Evolutionary conservation across 1,284 basidiomycete genomes (phyloP), one percentile per base, ranked within the genome.

Genomic region (Neotropicomus parvogracilis): DNA sequence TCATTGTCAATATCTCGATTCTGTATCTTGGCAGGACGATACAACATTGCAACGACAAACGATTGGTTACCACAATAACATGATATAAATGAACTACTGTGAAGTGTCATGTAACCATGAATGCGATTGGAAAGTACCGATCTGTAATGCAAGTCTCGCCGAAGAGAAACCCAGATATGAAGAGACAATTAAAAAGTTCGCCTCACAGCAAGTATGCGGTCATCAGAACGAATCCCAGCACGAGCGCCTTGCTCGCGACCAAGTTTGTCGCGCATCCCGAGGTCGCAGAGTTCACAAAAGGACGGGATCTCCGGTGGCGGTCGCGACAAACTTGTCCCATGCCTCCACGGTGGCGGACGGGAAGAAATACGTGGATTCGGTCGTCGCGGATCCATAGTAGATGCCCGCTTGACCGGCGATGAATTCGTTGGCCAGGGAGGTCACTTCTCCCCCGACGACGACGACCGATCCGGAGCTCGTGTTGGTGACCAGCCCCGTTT

Each of bases 361-460:
- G 53, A 72, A 79, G 16, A 75, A 63, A 53, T 75, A 76, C 7
- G 75, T 79, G 14, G 74, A 78, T 42, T 68, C 68, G 11, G 75
- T 76, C 6, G 73, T 70, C 0, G 70, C 73, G 5, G 70, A 65
- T 2, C 79, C 79, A 44, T 75, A 75, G 47, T 73, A 78, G 16
- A 84, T 75, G 8, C 68, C 74, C 19, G 75, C 73, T 41, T 70
- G 70, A 6, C 78, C 82, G 4, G 73, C 71, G 13, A 85, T 54
- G 45, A 77, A 61, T 48, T 75, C 70, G 33, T 61, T 66, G 11
- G 68, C 69, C 1, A 80, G 58, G 5, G 68, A 64, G 2, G 73
- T 46, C 50, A 72, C 63, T 57, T 79, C 76, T 10, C 82, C 83
- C 5, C 83, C 82, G 3, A 81, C 59, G n/a, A 81, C 78, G n/a